Evolutionary conservation across 768 basidiomycete species (phyloP).

Genomic region (Clavaria fumosa): DNA sequence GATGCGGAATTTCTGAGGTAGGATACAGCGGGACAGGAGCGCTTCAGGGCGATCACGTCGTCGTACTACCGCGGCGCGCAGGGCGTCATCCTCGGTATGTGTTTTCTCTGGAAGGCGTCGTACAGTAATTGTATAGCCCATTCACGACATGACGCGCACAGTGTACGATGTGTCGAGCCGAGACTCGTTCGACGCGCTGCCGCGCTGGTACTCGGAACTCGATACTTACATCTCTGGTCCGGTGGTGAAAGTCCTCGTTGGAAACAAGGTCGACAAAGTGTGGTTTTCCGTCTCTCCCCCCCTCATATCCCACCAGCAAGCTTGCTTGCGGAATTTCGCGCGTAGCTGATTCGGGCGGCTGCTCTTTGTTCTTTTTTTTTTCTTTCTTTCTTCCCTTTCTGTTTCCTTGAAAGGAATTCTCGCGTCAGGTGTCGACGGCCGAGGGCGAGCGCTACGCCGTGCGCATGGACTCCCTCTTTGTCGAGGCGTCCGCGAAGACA

Average conservation of each 20-base stretch:
- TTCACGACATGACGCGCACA: slow-evolving; percentile 16
- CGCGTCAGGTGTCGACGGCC: slow-evolving; percentile 64
- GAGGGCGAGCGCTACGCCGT: slow-evolving; percentile 73
- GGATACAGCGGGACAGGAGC: slow-evolving; percentile 96
- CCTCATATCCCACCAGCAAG: background rate
- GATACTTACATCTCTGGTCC: slow-evolving; percentile 81
- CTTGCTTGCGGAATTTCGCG: background rate
- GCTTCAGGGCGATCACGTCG: slow-evolving; percentile 89
- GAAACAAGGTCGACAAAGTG: slow-evolving; percentile 89
- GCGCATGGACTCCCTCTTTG: slow-evolving; percentile 71
- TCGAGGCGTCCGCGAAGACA: slow-evolving; percentile 92
- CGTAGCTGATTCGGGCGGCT: no score
- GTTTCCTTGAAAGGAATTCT: slow-evolving; percentile 86
- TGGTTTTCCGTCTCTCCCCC: background rate
- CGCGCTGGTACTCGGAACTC: slow-evolving; percentile 83
- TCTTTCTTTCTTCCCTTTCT: no score
- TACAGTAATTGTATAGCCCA: slow-evolving; percentile 12
- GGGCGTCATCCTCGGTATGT: slow-evolving; percentile 59
- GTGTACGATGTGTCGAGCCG: slow-evolving; percentile 93
- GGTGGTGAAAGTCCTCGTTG: slow-evolving; percentile 90
- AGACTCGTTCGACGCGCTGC: slow-evolving; percentile 88
- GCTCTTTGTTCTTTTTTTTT: no score
- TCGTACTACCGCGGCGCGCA: slow-evolving; percentile 89
- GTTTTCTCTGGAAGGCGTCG: slow-evolving; percentile 11
- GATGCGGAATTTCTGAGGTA: slow-evolving; percentile 32